phyloP scores from a whole-genome alignment of 75 land plant species.

The Ceratopteris richardii region DNA sequence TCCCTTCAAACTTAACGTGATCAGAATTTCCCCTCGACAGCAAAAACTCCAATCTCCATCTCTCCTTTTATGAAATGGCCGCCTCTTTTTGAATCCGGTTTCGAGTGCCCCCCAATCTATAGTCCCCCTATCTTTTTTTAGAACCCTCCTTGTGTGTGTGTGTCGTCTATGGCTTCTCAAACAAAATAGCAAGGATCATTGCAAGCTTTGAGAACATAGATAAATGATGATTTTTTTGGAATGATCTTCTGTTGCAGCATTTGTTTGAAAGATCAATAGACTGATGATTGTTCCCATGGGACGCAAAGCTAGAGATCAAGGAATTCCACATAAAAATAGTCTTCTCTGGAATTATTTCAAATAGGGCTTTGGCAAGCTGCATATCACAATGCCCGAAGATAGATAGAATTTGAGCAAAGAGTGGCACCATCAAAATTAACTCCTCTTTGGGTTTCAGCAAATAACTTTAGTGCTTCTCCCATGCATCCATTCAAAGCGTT shows the following conservation, averaged over 20 bases:
- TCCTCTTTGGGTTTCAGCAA: background rate
- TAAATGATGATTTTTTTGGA: constrained; percentile 9
- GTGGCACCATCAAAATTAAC: constrained; percentile 39
- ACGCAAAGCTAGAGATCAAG: constrained; percentile 12
- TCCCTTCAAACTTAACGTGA: no score
- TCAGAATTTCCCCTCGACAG: no score
- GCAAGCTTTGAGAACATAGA: constrained; percentile 13
- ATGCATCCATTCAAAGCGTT: background rate
- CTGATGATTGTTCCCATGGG: background rate
- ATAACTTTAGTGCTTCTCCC: constrained; percentile 11
- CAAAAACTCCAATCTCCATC: no score
- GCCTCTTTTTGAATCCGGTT: no score
- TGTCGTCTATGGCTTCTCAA: no score
- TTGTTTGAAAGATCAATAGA: constrained; percentile 5
- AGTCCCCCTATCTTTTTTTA: no score
- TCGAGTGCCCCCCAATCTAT: no score
- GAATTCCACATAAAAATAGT: constrained; percentile 11
- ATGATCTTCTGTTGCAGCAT: constrained; percentile 12
- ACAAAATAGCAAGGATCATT: constrained; percentile 11
- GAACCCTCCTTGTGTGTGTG: no score
- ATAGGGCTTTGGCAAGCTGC: constrained; percentile 5
- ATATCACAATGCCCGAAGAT: constrained; percentile 33
- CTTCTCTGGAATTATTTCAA: constrained; percentile 8
- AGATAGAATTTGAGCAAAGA: constrained; percentile 24
- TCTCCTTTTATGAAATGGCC: no score